phyloP scores from a whole-genome alignment of 1,284 basidiomycete species.

The Schizophyllum commune region DNA sequence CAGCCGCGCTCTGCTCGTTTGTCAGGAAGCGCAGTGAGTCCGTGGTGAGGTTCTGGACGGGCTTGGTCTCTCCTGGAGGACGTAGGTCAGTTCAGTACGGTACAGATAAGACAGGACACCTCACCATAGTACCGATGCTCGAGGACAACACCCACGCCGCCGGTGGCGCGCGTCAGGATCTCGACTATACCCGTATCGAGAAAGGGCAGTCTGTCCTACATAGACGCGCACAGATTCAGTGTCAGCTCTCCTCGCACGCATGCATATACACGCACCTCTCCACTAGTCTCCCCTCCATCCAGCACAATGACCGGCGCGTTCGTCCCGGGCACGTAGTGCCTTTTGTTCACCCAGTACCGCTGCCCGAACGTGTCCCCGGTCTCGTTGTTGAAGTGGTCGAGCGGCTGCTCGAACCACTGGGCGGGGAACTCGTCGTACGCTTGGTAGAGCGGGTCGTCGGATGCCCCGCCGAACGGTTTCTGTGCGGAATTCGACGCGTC shows the following conservation, averaged over 20 bases:
- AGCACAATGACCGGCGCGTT: slow-evolving; percentile 76
- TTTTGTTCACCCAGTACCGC: slow-evolving; percentile 86
- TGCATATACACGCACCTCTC: slow-evolving; percentile 35
- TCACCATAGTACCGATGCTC: slow-evolving; percentile 86
- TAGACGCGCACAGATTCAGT: not conserved
- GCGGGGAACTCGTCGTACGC: slow-evolving; percentile 36
- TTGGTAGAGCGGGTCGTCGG: slow-evolving; percentile 2
- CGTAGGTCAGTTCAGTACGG: slow-evolving; percentile 6
- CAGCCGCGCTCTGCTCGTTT: slow-evolving; percentile 86
- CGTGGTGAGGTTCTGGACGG: slow-evolving; percentile 74
- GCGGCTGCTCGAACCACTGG: slow-evolving; percentile 74
- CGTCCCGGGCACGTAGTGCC: slow-evolving; percentile 66
- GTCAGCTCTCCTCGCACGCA: not conserved
- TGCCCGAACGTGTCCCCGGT: slow-evolving; percentile 54
- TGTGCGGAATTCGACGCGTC: slow-evolving; percentile 20
- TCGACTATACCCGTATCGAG: slow-evolving; percentile 81
- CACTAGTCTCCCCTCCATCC: slow-evolving; percentile 82
- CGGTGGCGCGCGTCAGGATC: slow-evolving; percentile 76
- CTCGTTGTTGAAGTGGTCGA: slow-evolving; percentile 66
- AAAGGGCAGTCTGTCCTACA: slow-evolving; percentile 54
- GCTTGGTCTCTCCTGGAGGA: slow-evolving; percentile 67
- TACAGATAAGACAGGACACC: too few relatives aligned
- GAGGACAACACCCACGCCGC: slow-evolving; percentile 81
- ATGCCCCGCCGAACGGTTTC: slow-evolving; percentile 3
- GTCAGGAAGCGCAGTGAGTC: slow-evolving; percentile 81